A percentile compares a stretch with the other conserved stretches of the same genome.
Conservation (phyloP, 148 eudicot genomes). For the Tetragonia tetragonoides region DNA sequence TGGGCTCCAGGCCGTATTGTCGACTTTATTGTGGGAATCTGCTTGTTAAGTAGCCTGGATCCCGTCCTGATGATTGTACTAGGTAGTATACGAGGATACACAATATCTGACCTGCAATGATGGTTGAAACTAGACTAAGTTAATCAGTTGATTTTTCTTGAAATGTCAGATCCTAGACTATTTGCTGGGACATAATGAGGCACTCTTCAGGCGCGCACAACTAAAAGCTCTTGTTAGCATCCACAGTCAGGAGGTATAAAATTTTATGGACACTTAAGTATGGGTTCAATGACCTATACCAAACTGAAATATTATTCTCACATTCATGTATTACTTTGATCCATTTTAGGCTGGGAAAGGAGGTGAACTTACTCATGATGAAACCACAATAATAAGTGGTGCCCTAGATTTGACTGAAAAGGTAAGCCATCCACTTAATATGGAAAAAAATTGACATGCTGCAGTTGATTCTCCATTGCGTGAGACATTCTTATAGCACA, state of each 20-base stretch:
- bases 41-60: background rate
- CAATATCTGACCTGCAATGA: background rate
- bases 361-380: constrained; percentile 80
- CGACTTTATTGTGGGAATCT: too few relatives aligned
- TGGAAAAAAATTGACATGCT: background rate
- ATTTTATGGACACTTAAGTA: background rate
- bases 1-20: too few relatives aligned
- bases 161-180: constrained; percentile 63
- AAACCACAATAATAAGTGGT: constrained; percentile 80
- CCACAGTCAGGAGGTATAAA: constrained; percentile 80
- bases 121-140: background rate
- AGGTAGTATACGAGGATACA: background rate
- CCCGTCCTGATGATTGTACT: background rate
- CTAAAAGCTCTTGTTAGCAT: constrained; percentile 90
- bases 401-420: constrained; percentile 80
- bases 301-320: background rate
- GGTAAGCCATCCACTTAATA: constrained; percentile 37
- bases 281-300: background rate
- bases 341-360: constrained; percentile 73
- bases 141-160: constrained; percentile 6
- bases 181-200: constrained; percentile 71
- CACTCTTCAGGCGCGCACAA: constrained; percentile 85
- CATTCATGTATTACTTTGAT: constrained; percentile 15
- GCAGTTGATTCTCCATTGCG: too few relatives aligned
- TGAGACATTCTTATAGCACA: background rate